Evolutionary conservation across 2,329 filamentous ascomycete genomes (phyloP).

Genomic region (Colletotrichum cuscutae): DNA sequence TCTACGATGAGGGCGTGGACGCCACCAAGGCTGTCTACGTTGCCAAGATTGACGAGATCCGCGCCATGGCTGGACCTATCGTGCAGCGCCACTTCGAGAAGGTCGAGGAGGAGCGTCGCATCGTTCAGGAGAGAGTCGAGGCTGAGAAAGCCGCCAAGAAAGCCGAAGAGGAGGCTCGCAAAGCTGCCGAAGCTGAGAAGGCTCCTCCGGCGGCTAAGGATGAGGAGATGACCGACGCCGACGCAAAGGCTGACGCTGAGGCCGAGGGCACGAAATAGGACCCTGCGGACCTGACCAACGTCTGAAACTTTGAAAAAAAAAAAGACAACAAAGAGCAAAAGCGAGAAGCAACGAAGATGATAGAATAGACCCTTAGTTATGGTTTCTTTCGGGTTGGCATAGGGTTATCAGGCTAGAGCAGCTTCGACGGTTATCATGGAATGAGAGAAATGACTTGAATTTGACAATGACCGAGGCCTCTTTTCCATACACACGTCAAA

Average conservation of each 20-base stretch:
- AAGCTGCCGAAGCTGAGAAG: constrained; percentile 64
- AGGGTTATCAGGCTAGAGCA: constrained; percentile 36
- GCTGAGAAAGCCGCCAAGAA: constrained; percentile 83
- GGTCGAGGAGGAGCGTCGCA: constrained; percentile 85
- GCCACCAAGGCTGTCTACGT: constrained; percentile 93
- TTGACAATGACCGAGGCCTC: constrained; percentile 10
- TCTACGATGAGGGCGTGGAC: constrained; percentile 97
- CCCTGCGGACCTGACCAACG: neutral
- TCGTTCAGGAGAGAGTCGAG: constrained; percentile 79
- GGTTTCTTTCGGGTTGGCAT: constrained; percentile 34
- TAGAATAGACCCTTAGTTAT: constrained; percentile 36
- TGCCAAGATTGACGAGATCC: constrained; percentile 95
- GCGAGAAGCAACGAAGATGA: constrained; percentile 30
- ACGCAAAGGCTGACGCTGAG: constrained; percentile 63
- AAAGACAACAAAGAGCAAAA: constrained; percentile 5
- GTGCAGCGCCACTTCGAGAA: constrained; percentile 96
- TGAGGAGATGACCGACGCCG: constrained; percentile 73
- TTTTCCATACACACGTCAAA: neutral
- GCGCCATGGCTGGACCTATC: constrained; percentile 88
- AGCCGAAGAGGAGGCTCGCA: constrained; percentile 66
- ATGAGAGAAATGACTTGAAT: constrained; percentile 36
- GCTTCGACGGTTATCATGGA: constrained; percentile 31
- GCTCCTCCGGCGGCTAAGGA: constrained; percentile 54
- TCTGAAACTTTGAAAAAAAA: neutral
- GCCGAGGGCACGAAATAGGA: constrained; percentile 45